Base-by-base conservation (phyloP, 768 basidiomycete species). In the Neoboletus brunneissimus region DNA sequence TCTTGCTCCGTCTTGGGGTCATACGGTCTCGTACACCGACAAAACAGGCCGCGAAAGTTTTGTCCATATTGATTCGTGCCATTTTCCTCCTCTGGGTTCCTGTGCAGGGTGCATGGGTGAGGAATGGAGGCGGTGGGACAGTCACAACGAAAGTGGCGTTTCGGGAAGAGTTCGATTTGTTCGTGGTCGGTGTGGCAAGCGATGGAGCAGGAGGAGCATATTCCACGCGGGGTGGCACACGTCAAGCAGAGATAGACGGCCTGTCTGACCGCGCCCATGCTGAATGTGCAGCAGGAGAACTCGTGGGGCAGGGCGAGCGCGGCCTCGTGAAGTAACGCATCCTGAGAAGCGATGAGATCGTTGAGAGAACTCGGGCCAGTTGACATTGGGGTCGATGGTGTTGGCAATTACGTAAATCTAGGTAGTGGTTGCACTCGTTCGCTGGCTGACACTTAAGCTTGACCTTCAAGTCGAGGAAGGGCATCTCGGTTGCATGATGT, bases 101-200 rank as follows among this genome's bases (percentile, higher is more conserved):
- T 75, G 70, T 89, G 86, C 25, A 93, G 72, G 22, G 82, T 80
- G 70, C 91, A 94, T 2, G 76, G 52, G 57, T 87, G 86, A 0
- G 79, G 63, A 22, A 91, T 71, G 5, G 81, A 76, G 13, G 72
- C 55, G 18, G 91, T 93, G 4, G 91, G 89, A 68, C 91, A 94
- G 71, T 94, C 91, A 66, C 91, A 94, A 34, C 87, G 83, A 66
- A 93, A 92, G 56, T 78, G 73, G 61, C 91, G 82, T 68, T 94
- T 94, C 1, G 91, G 90, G 72, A 94, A 93, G 56, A 94, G 78
- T 70, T 94, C 91, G 50, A 93, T 71, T 67, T 94, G 91, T 64
- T 93, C 87, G 70, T 92, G 90, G 68, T 90, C 79, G 15, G 88
- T 88, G 67, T 94, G 91, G 67, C 91, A 94, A 23, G 91, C 88